Conservation (phyloP, 768 basidiomycete genomes). For the Xerocomellus dryophilus region DNA sequence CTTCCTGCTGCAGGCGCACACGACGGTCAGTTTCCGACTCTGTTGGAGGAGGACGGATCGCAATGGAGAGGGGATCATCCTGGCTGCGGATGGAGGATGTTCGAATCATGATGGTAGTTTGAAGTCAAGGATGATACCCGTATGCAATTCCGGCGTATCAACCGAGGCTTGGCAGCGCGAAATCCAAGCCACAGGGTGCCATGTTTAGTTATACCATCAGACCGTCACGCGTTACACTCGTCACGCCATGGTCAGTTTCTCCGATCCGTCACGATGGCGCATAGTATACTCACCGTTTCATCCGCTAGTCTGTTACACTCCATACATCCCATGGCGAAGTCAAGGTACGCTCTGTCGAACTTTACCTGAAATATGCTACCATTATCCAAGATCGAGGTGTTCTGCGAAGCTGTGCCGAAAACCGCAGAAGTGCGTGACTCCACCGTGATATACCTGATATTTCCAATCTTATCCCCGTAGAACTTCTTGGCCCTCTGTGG, state of each 20-base stretch:
- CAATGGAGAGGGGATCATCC: slow-evolving; percentile 72
- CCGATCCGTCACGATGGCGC: slow-evolving; percentile 25
- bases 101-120: slow-evolving; percentile 49
- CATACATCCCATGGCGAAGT: slow-evolving; percentile 94
- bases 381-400: slow-evolving; percentile 77
- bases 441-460: neutral
- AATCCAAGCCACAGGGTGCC: too few species aligned
- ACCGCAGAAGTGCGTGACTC: slow-evolving; percentile 73
- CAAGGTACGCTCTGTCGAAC: slow-evolving; percentile 58
- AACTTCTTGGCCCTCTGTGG: slow-evolving; percentile 96
- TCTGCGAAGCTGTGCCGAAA: slow-evolving; percentile 96
- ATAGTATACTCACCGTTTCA: slow-evolving; percentile 7
- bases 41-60: slow-evolving; percentile 58
- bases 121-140: slow-evolving; percentile 24
- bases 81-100: slow-evolving; percentile 71
- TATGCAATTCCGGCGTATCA: neutral
- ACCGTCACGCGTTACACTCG: slow-evolving; percentile 25
- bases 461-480: slow-evolving; percentile 37
- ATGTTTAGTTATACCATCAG: neutral
- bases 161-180: too few species aligned
- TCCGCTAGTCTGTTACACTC: slow-evolving; percentile 80
- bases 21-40: slow-evolving; percentile 68
- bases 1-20: slow-evolving; percentile 59
- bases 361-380: neutral
- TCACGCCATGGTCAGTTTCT: slow-evolving; percentile 31